Base-by-base conservation (phyloP, 495 filamentous ascomycete genomes). In the Penicillium verhagenii region DNA sequence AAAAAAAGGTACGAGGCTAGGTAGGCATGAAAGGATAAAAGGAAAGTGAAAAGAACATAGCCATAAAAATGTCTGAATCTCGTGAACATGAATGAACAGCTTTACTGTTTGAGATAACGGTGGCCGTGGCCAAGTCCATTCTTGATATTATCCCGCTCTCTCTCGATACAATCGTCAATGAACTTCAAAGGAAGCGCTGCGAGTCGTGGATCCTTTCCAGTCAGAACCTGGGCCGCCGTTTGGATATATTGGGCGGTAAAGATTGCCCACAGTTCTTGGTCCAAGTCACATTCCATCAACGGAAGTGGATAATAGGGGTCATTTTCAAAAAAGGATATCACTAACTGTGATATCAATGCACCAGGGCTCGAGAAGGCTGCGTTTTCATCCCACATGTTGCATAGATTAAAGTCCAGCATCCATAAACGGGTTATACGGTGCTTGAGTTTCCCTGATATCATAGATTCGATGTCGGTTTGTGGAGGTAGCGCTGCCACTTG, bases 241-340 rank as follows among this genome's bases (percentile, higher is more conserved):
- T 2, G n/a, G 14, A 55, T 21, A 18, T 59, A 55, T 13, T n/a
- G 8, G 0, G 31, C 2, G 14, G 10, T 44, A 49, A 77, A 75
- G 4, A 46, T 21, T n/a, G 54, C 46, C 73, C 72, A 77, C 8
- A 75, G 59, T n/a, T 42, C 13, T 24, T 61, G 52, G 28, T 74
- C 72, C 9, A 44, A 0, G 1, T 23, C 46, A 18, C 45, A 24
- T 9, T 62, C 47, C 37, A 40, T 39, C 1, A 60, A 47, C 2
- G 71, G 74, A 16, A 64, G 64, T n/a, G 75, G 75, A 52, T 65
- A 78, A 19, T 54, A 78, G 5, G 74, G 74, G 46, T 78, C 74
- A 46, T 78, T 76, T 21, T 63, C 57, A 46, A 59, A 71, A 45
- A 77, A 75, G 0, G 64, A 53, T 3, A 35, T 44, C 0, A 68